Base-by-base conservation (phyloP, 257 asterid genomes). In the Nicotiana knightiana region DNA sequence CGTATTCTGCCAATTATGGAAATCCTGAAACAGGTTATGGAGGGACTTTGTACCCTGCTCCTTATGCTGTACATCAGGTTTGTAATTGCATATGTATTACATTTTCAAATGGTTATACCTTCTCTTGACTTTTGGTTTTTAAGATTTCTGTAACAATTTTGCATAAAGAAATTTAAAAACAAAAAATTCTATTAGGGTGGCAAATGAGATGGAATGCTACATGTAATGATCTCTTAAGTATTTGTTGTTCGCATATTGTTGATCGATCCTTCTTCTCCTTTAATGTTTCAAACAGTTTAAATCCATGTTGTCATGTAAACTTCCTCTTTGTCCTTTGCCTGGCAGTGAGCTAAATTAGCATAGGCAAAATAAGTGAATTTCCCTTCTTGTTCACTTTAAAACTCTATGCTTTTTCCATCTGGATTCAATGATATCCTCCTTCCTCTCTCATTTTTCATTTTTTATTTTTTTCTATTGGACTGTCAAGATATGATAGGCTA, bases 1-100 rank as follows among this genome's bases (percentile, higher is more conserved):
- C 84, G 37, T 87, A 85, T 85, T 80, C 90, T 33, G 71, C 85
- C 37, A 89, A 83, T 39, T 85, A 83, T 83, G 82, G 76, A 76
- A 84, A 70, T 79, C 81, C 86, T 78, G 91, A 85, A 58, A 87
- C 86, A 76, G 90, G 87, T 84, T 89, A 87, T 85, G 86, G 89
- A 57, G 91, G 85, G 82, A 86, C 81, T 76, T 30, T 83, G 30
- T 75, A 79, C 83, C 63, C 88, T 71, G 87, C 83, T 80, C 85
- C 85, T 21, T 87, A 84, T 83, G 85, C 84, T 62, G 76, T 84
- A 78, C 90, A 85, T 75, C 96, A 91, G 94, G 96, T 92, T 83
- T 64, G 85, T 76, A 21, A 32, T 21, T 53, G 61, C 55, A 33
- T 10, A 61, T 67, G 33, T n/a, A 53, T 71, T 32, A 10, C 58